These are phyloP conservation scores for Cynara cardunculus DNA, from an alignment of 129 eudicot species.

Conservation along the genomic window DNA sequence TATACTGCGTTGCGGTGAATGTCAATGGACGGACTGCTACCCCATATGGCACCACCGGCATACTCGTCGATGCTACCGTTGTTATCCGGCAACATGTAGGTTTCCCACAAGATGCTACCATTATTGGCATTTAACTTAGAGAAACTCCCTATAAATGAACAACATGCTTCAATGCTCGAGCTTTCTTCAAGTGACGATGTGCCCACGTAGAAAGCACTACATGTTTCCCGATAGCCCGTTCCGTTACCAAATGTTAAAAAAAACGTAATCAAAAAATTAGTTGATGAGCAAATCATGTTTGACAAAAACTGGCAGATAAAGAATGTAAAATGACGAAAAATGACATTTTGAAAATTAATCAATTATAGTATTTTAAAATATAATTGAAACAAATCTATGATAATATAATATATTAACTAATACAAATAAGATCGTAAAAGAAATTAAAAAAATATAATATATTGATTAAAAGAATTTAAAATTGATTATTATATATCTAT, in stretches of 20 bases:
- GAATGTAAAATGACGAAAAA: too few species aligned
- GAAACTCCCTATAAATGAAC: slow-evolving; percentile 70
- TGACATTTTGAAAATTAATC: too few species aligned
- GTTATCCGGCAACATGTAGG: slow-evolving; percentile 68
- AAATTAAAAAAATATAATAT: too few species aligned
- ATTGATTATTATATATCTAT: too few species aligned
- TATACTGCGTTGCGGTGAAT: slow-evolving; percentile 36
- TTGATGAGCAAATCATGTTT: too few species aligned
- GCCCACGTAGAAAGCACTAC: slow-evolving; percentile 61
- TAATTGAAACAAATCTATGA: too few species aligned
- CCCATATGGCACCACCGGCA: slow-evolving; percentile 78
- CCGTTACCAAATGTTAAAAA: not conserved
- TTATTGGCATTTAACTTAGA: slow-evolving; percentile 49
- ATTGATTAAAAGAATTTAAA: too few species aligned
- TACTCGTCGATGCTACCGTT: slow-evolving; percentile 49
- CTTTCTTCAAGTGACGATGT: slow-evolving; percentile 58
- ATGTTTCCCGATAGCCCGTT: not conserved
- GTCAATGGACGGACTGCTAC: slow-evolving; percentile 77
- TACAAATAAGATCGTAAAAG: too few species aligned
- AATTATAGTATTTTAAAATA: too few species aligned
- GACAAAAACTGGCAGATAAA: too few species aligned
- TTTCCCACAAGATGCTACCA: slow-evolving; percentile 65
- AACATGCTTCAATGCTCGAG: slow-evolving; percentile 41
- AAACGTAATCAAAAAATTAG: too few species aligned
- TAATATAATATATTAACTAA: too few species aligned